Conservation (phyloP, 768 basidiomycete genomes). For the Leccinum arenicola region DNA sequence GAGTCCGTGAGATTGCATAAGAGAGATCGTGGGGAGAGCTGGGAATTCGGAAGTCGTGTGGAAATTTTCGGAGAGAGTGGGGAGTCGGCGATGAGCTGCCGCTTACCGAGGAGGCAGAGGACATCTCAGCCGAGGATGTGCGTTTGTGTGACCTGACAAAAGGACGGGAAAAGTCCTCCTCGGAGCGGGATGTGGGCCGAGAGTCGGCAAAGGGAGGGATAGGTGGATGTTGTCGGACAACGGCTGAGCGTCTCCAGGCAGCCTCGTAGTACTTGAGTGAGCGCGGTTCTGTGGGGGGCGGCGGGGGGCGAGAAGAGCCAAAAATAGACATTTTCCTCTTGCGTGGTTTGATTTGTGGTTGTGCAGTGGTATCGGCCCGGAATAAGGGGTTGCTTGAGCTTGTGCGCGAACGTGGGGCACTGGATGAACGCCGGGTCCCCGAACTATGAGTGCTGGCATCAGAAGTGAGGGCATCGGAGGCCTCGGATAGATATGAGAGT, state of each 20-base stretch:
- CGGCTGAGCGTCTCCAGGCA: conserved; percentile 45
- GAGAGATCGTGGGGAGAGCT: conserved; percentile 59
- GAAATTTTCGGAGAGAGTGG: conserved; percentile 10
- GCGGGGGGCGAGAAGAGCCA: conserved; percentile 31
- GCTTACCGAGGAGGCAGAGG: conserved; percentile 40
- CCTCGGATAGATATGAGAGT: conserved; percentile 45
- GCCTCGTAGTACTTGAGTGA: conserved; percentile 46
- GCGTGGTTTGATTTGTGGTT: conserved; percentile 16
- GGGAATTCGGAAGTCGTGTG: conserved; percentile 13
- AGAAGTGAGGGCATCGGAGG: conserved; percentile 10
- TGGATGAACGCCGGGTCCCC: conserved; percentile 1
- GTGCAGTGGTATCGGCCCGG: conserved; percentile 7
- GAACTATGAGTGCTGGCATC: conserved; percentile 8
- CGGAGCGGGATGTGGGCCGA: conserved; percentile 32
- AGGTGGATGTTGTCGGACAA: not conserved
- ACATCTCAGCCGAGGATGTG: conserved; percentile 42
- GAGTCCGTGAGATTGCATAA: conserved; percentile 55
- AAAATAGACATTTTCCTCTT: conserved; percentile 38
- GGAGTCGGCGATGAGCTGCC: conserved; percentile 23
- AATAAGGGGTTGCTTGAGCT: conserved; percentile 24
- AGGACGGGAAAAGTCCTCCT: conserved; percentile 37
- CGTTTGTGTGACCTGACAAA: conserved; percentile 38
- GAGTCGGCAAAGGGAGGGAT: conserved; percentile 20
- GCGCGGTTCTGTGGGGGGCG: conserved; percentile 45
- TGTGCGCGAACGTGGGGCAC: conserved; percentile 3